Evolutionary conservation across 345 rosid genomes (phyloP).

Genomic region (Leavenworthia alabamica): DNA sequence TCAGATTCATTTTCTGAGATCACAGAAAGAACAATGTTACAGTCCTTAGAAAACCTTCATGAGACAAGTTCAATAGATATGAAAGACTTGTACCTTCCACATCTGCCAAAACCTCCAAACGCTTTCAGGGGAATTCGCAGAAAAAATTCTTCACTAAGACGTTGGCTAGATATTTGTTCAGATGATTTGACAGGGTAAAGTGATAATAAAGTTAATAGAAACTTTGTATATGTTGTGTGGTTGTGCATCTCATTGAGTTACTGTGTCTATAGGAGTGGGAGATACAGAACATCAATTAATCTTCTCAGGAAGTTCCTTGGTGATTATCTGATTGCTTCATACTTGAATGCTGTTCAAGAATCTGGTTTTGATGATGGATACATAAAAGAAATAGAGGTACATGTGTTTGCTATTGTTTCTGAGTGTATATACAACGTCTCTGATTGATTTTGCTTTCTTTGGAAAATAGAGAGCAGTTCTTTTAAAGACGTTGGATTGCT

Average conservation of each 20-base stretch:
- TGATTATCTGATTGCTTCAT: conserved; percentile 75
- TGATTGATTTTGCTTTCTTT: neutral
- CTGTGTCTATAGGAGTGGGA: conserved; percentile 53
- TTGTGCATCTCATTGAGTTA: neutral
- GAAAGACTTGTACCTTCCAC: conserved; percentile 51
- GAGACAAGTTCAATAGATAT: conserved; percentile 49
- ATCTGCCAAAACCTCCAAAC: conserved; percentile 76
- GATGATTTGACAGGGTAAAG: conserved; percentile 77
- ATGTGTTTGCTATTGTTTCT: neutral
- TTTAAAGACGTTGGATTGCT: conserved; percentile 75
- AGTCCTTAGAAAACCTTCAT: conserved; percentile 51
- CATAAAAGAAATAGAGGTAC: conserved; percentile 84
- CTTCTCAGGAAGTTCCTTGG: conserved; percentile 88
- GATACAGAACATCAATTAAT: conserved; percentile 42
- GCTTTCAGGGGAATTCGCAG: conserved; percentile 74
- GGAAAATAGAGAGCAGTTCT: conserved; percentile 76
- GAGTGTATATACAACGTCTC: neutral
- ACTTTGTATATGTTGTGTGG: neutral
- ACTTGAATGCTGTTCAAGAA: conserved; percentile 54
- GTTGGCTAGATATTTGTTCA: conserved; percentile 85
- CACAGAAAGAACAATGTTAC: conserved; percentile 44
- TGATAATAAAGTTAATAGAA: neutral
- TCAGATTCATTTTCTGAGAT: conserved; percentile 56
- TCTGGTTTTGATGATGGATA: conserved; percentile 72
- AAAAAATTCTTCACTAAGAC: conserved; percentile 56